phyloP scores from a whole-genome alignment of 345 rosid species.

The Draba incana region DNA sequence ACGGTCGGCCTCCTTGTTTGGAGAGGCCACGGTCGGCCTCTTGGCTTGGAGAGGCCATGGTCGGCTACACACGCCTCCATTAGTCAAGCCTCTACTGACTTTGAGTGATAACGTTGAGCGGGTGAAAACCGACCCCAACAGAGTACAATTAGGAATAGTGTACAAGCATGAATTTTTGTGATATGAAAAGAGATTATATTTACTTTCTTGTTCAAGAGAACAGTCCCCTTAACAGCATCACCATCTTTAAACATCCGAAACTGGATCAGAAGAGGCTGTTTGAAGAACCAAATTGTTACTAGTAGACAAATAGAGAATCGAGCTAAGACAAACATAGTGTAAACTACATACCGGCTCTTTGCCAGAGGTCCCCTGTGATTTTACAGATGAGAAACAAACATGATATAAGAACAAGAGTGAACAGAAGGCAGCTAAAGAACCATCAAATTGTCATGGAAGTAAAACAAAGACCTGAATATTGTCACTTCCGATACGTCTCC shows the following conservation, averaged over 20 bases:
- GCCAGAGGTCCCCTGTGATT: conserved; percentile 22
- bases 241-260: conserved; percentile 74
- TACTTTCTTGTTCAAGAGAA: conserved; percentile 76
- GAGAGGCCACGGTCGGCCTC: no score
- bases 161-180: not conserved
- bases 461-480: conserved; percentile 26
- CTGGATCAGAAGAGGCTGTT: conserved; percentile 81
- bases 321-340: not conserved
- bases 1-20: no score
- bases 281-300: conserved; percentile 10
- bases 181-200: conserved; percentile 7
- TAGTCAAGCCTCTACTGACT: no score
- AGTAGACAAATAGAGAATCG: not conserved
- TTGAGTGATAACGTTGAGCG: no score
- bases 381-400: not conserved
- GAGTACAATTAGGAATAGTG: conserved; percentile 21
- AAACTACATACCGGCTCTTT: conserved; percentile 40
- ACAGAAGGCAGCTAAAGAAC: not conserved
- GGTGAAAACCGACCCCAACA: no score
- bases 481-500: conserved; percentile 30
- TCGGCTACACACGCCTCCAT: no score
- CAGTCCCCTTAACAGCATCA: conserved; percentile 73
- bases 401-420: not conserved
- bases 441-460: conserved; percentile 8
- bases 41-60: no score